phyloP scores from a whole-genome alignment of 2,329 filamentous ascomycete genomes.

The Neurospora sp. region DNA sequence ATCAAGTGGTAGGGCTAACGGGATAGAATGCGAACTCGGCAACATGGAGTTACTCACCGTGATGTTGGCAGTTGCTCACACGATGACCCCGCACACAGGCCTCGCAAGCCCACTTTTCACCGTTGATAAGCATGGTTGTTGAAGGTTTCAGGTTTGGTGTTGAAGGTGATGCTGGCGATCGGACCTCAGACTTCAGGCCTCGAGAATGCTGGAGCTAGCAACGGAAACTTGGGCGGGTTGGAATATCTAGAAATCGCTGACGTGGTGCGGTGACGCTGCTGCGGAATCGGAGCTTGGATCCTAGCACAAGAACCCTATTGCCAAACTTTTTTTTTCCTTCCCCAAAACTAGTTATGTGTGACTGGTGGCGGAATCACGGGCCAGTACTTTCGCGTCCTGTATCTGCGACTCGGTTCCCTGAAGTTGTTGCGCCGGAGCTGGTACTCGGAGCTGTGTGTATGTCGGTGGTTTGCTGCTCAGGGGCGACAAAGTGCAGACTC shows the following conservation, averaged over 20 bases:
- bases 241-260: neutral
- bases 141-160: neutral
- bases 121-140: slow-evolving; percentile 68
- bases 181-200: neutral
- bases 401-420: neutral
- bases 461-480: neutral
- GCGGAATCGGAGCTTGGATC: neutral
- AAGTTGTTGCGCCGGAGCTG: neutral
- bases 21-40: slow-evolving; percentile 7
- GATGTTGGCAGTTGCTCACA: slow-evolving; percentile 96
- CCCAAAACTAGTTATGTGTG: neutral
- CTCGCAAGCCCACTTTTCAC: slow-evolving; percentile 96
- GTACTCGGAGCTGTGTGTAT: neutral
- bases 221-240: neutral
- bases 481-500: neutral
- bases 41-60: slow-evolving; percentile 54
- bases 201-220: neutral
- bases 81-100: slow-evolving; percentile 97
- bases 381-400: neutral
- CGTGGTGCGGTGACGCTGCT: neutral
- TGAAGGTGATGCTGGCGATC: neutral
- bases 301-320: neutral
- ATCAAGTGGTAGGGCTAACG: neutral
- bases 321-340: neutral
- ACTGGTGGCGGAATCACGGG: neutral